phyloP scores from a whole-genome alignment of 2,329 filamentous ascomycete species.

The Cladosporium velox region DNA sequence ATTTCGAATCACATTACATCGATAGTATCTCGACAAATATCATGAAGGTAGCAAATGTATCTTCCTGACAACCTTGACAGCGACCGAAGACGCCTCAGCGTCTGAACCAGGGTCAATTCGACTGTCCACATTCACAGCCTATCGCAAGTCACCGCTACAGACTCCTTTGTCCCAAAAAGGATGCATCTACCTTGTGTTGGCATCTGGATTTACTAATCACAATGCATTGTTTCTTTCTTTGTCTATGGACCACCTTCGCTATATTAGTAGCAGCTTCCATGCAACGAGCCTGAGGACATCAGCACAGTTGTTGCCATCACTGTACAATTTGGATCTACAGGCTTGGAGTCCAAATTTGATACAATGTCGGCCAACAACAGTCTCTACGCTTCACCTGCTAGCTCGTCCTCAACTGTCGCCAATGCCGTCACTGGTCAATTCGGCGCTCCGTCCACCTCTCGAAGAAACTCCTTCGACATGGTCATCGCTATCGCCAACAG shows the following conservation, averaged over 20 bases:
- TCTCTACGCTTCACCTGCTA: not conserved
- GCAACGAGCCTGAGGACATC: not conserved
- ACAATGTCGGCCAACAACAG: not conserved
- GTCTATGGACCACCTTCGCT: not conserved
- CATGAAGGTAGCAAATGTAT: not conserved
- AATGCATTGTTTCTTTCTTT: not conserved
- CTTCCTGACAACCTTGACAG: not conserved
- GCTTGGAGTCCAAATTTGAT: not conserved
- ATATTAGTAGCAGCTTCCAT: not conserved
- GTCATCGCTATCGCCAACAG: slow-evolving; percentile 2
- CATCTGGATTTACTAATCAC: not conserved
- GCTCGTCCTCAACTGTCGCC: not conserved
- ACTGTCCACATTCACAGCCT: not conserved
- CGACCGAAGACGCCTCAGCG: not conserved
- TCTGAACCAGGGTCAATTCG: not conserved
- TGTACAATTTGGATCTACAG: not conserved
- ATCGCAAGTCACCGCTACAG: not conserved
- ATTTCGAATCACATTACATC: not conserved
- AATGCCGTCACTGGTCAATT: not conserved
- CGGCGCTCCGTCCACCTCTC: not conserved
- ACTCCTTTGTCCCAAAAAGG: not conserved
- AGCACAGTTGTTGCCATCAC: not conserved
- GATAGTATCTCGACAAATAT: not conserved
- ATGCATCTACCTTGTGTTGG: not conserved
- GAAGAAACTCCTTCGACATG: slow-evolving; percentile 2